Percentiles rank a stretch among this genome's conserved stretches.
phyloP scores from a whole-genome alignment of 352 stramenopile genomes.

The Phytopythium kandeliae region DNA sequence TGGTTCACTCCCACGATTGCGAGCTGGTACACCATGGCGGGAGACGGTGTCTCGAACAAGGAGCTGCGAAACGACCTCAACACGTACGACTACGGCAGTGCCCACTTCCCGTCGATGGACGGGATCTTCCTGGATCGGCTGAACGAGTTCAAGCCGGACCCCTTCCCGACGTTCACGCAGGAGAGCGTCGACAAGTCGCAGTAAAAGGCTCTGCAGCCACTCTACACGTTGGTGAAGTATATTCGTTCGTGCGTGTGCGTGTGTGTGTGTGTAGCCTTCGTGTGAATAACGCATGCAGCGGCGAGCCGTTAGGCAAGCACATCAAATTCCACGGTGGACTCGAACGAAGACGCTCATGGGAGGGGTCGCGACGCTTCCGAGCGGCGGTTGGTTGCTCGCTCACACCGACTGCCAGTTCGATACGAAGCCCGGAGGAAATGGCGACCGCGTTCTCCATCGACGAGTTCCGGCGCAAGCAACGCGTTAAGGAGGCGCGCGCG shows the following conservation, averaged over 20 bases:
- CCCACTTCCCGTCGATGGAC: constrained; percentile 7
- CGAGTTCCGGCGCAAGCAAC: constrained; percentile 50
- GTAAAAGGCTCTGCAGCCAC: not conserved
- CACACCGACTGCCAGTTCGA: too few species aligned
- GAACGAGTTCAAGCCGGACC: constrained; percentile 4
- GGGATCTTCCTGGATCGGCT: constrained; percentile 4
- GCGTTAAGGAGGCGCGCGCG: constrained; percentile 28
- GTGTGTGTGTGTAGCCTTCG: not conserved
- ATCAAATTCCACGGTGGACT: not conserved
- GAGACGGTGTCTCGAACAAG: constrained; percentile 10
- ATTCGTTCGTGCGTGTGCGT: too few species aligned
- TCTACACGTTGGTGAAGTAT: not conserved
- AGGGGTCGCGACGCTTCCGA: too few species aligned
- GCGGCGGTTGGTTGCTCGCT: too few species aligned
- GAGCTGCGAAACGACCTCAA: constrained; percentile 6
- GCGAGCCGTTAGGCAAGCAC: too few species aligned
- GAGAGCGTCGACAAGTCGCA: constrained; percentile 9
- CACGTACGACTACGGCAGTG: constrained; percentile 4
- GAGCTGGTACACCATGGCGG: constrained; percentile 18
- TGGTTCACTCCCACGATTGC: constrained; percentile 8
- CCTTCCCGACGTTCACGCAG: constrained; percentile 7
- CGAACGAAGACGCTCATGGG: not conserved
- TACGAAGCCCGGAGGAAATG: too few species aligned
- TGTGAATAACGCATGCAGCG: too few species aligned
- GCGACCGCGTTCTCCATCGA: constrained; percentile 46